A percentile compares a stretch with the other conserved stretches of the same genome.
Evolutionary conservation across 768 basidiomycete species (phyloP).

Genomic region (Tylopilus subfusipes): DNA sequence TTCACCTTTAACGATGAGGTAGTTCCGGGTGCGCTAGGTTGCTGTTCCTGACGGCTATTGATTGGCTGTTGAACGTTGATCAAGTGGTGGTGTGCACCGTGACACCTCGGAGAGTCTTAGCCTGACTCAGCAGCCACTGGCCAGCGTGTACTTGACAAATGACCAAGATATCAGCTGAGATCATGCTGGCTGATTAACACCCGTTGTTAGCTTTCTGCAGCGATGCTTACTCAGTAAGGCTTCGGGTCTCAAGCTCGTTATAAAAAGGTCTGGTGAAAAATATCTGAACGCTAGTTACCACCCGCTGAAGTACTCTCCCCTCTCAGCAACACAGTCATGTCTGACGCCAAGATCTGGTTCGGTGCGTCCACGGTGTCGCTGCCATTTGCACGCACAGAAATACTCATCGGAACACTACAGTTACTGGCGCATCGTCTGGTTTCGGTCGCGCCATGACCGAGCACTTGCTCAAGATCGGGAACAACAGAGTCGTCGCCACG

Average conservation of each 20-base stretch:
- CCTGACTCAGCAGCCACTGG: neutral
- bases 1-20: no score
- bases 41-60: no score
- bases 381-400: neutral
- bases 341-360: slow-evolving; percentile 19
- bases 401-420: slow-evolving; percentile 3
- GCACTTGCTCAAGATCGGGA: slow-evolving; percentile 32
- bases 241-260: neutral
- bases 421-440: slow-evolving; percentile 38
- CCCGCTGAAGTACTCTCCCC: neutral
- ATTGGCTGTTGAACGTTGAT: neutral
- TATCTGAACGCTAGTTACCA: neutral
- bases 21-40: no score
- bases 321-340: slow-evolving; percentile 5
- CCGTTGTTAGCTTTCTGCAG: neutral
- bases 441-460: slow-evolving; percentile 37
- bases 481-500: slow-evolving; percentile 41
- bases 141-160: neutral
- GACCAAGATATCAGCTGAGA: neutral
- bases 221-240: neutral
- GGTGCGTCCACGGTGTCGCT: neutral
- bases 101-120: no score
- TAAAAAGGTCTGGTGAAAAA: neutral
- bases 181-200: neutral
- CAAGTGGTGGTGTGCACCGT: no score